Percentiles rank a stretch among this genome's conserved stretches.
Evolutionary conservation across 345 rosid genomes (phyloP).

Genomic region (Turritis glabra): DNA sequence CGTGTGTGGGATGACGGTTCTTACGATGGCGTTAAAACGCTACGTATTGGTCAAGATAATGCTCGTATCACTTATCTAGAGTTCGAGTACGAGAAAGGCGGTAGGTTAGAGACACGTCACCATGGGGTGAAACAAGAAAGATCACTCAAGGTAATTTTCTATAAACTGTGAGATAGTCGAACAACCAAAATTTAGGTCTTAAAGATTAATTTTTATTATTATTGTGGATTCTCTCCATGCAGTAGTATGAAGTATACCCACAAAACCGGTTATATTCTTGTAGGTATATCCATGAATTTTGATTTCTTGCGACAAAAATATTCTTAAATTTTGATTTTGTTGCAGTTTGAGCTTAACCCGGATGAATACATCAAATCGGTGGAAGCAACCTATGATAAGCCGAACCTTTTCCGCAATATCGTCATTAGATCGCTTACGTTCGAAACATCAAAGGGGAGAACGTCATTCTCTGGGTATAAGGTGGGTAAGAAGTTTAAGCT

Average conservation of each 20-base stretch:
- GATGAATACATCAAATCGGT: slow-evolving; percentile 28
- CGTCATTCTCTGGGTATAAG: slow-evolving; percentile 13
- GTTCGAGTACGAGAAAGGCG: slow-evolving; percentile 24
- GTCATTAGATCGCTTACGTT: slow-evolving; percentile 29
- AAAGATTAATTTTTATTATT: too few species aligned
- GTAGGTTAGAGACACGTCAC: background rate
- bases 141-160: background rate
- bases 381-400: slow-evolving; percentile 20
- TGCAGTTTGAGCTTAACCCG: slow-evolving; percentile 24
- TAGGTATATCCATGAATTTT: background rate
- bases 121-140: slow-evolving; percentile 21
- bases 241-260: background rate
- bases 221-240: background rate
- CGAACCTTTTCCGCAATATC: background rate
- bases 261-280: too few species aligned
- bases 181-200: too few species aligned
- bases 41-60: slow-evolving; percentile 18
- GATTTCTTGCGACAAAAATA: background rate
- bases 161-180: too few species aligned
- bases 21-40: slow-evolving; percentile 10
- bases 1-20: slow-evolving; percentile 29
- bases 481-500: slow-evolving; percentile 22
- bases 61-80: slow-evolving; percentile 26
- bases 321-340: background rate
- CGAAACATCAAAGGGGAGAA: slow-evolving; percentile 27